Base-by-base conservation (phyloP, 306 rosid genomes). In the Aeschynomene evenia region DNA sequence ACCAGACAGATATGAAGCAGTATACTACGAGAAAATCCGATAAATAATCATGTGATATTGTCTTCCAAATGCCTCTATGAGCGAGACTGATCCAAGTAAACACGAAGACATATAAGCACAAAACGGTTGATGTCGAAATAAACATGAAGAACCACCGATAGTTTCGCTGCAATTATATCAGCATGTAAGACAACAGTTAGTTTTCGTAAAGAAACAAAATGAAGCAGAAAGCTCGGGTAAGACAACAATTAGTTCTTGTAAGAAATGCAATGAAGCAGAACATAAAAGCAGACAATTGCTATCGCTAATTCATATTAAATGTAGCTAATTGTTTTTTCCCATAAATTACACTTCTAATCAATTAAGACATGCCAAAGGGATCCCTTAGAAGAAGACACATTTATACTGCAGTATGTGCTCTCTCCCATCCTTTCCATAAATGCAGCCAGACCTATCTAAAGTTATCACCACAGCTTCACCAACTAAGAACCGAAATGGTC, bases 131-230 rank as follows among this genome's bases (percentile, higher is more conserved):
- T 33, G 96, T 94, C 28, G 95, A 73, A 74, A 94, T 83, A 82
- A 94, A 94, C 90, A 87, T 61, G 89, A 91, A 83, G 91, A 94
- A 94, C 82, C 78, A 88, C 57, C 96, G 85, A 79, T 94, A 94
- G 80, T 94, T 94, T 63, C 95, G 88, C 97, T 94, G 97, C 95
- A 88, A 64, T 15, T 61, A 71, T 28, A 49, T 54, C 45, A 71
- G 58, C 70, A 77, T 0, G 68, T n/a, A 60, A 46, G 21, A 23
- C 13, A 53, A 70, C 4, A n/a, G 60, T 83, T 76, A 85, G 76
- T 75, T 42, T 65, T 46, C 33, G 58, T 14, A 76, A n/a, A 60
- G 54, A 60, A 69, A 63, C 63, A 14, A 20, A 51, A 72, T 39
- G 42, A 37, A 64, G 40, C 21, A 57, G 45, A 67, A 70, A 69